Evolutionary conservation across 768 basidiomycete species (phyloP), one percentile per base, ranked within the genome.

Genomic region (Mycena galopus): DNA sequence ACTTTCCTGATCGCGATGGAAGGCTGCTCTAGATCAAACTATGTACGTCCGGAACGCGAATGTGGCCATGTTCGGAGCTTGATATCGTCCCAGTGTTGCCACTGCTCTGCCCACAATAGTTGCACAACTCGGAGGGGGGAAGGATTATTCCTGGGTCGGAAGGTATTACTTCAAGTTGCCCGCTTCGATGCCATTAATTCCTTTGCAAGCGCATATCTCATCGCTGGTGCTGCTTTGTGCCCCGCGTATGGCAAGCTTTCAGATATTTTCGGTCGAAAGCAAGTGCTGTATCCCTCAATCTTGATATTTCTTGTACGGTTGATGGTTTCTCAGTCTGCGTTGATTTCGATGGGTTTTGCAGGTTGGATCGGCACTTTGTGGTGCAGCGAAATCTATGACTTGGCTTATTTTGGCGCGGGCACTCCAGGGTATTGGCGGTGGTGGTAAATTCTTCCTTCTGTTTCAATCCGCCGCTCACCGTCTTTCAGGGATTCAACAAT

Each of bases 191-290:
- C 51, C 1, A 3, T 23, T 62, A 33, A 16, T 63, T 53, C 35
- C 19, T 30, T 47, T 21, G n/a, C 4, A 66, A 94, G 94, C 76
- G 90, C 94, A 25, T 96, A 95, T 78, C 83, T 95, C 25, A 87
- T 96, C 33, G 86, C 91, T 0, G 88, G 91, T 4, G 90, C 90
- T 4, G 85, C 92, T 7, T 81, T 94, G 10, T 86, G 90, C 0
- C 94, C 95, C 0, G 74, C 94, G 5, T 95, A 94, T 71, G 95
- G 95, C 10, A 95, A 96, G 77, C 78, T 94, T 0, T 93, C 92
- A 2, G 91, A 94, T 77, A 80, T 86, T 37, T 80, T 81, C 50
- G 84, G 84, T 25, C 76, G 94, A 30, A 96, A 96, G 77, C 89
- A 89, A 1, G 84, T 95, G 44, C 29, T 62, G n/a, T 62, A 50